phyloP scores from a whole-genome alignment of 2,329 filamentous ascomycete genomes.

The Colletotrichum incanum region DNA sequence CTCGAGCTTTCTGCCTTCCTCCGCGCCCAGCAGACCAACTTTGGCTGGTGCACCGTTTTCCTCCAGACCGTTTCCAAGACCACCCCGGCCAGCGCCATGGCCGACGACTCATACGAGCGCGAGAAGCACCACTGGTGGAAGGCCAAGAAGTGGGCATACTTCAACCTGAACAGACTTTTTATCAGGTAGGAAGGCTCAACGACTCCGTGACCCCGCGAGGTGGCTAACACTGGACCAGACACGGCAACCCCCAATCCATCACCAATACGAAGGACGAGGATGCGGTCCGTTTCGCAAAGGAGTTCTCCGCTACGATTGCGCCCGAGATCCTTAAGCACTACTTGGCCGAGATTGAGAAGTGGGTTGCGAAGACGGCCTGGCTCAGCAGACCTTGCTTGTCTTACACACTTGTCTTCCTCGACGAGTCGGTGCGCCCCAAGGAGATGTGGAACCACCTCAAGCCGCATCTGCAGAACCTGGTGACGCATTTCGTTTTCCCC shows the following conservation, averaged over 20 bases:
- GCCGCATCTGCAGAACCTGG: constrained; percentile 91
- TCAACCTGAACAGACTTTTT: constrained; percentile 95
- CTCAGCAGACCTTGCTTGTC: constrained; percentile 94
- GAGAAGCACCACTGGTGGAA: constrained; percentile 99
- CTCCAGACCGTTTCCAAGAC: constrained; percentile 90
- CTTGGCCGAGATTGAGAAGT: constrained; percentile 94
- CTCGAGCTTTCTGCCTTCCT: constrained; percentile 88
- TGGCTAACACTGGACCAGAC: constrained; percentile 68
- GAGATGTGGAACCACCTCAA: constrained; percentile 96
- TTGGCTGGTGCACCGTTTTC: constrained; percentile 97
- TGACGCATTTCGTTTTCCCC: constrained; percentile 96
- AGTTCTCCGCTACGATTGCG: constrained; percentile 91
- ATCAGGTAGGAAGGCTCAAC: constrained; percentile 76
- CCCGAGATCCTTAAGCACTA: constrained; percentile 98
- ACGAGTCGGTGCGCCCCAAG: constrained; percentile 98
- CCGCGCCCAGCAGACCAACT: constrained; percentile 85
- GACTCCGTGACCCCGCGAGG: not conserved
- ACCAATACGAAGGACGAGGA: constrained; percentile 81
- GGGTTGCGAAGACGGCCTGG: constrained; percentile 96
- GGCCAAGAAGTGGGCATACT: constrained; percentile 99
- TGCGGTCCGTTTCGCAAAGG: constrained; percentile 87
- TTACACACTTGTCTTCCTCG: constrained; percentile 94
- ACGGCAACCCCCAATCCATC: constrained; percentile 81
- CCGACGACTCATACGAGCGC: constrained; percentile 84
- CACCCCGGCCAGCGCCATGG: constrained; percentile 83